Evolutionary conservation across 2,329 filamentous ascomycete genomes (phyloP).

Genomic region (Teratosphaeriaceae sp.): DNA sequence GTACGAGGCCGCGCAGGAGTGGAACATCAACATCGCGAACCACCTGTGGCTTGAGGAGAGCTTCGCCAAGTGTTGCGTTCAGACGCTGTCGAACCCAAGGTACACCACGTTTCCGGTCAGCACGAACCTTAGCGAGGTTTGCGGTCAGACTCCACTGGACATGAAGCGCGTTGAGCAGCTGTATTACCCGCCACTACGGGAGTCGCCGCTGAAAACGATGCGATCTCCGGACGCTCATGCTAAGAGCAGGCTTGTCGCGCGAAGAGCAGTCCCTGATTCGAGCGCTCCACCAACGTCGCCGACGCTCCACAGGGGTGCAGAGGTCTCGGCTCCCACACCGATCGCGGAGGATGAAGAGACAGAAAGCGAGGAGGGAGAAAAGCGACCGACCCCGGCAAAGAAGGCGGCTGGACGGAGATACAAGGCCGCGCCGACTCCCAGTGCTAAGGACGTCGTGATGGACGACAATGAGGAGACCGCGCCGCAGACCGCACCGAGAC

Average conservation of each 20-base stretch:
- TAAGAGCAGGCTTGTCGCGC: conserved; percentile 8
- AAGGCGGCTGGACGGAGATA: conserved; percentile 17
- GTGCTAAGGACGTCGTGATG: background rate
- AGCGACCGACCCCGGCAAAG: conserved; percentile 5
- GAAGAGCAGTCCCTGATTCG: conserved; percentile 16
- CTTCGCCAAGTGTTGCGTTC: conserved; percentile 79
- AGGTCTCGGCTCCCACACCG: conserved; percentile 8
- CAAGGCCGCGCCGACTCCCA: conserved; percentile 7
- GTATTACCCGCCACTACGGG: conserved; percentile 44
- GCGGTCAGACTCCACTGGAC: conserved; percentile 82
- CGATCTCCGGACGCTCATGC: background rate
- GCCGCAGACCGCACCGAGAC: conserved; percentile 20
- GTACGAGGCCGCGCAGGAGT: conserved; percentile 84
- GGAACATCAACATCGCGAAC: conserved; percentile 84
- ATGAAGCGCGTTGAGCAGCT: conserved; percentile 63
- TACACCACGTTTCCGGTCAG: conserved; percentile 83
- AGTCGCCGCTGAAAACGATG: conserved; percentile 18
- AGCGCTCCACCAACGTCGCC: conserved; percentile 9
- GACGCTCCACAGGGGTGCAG: background rate
- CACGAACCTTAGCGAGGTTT: conserved; percentile 88
- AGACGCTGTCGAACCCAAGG: conserved; percentile 62
- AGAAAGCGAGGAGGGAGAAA: conserved; percentile 8
- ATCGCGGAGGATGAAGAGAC: conserved; percentile 17
- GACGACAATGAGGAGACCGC: conserved; percentile 1
- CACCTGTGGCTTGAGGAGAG: conserved; percentile 97